A percentile compares a stretch with the other conserved stretches of the same genome.
Evolutionary conservation across 257 asterid genomes (phyloP).

Genomic region (Petrea volubilis): DNA sequence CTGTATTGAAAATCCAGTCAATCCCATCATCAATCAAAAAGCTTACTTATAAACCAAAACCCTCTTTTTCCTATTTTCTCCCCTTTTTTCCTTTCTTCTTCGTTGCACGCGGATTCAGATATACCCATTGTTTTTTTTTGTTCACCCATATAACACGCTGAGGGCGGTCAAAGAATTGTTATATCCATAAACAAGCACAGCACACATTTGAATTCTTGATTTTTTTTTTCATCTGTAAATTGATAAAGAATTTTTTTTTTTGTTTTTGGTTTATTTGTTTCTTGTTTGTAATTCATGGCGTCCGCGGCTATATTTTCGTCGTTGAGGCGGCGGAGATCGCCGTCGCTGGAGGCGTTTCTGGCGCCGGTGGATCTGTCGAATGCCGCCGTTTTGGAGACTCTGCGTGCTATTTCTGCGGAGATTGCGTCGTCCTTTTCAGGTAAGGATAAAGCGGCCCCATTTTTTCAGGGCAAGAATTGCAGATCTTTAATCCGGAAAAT

Average conservation of each 20-base stretch:
- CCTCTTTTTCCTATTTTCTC: conserved; percentile 5
- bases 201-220: neutral
- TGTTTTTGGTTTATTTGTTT: neutral
- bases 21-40: conserved; percentile 29
- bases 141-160: neutral
- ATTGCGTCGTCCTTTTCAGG: conserved; percentile 50
- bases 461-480: conserved; percentile 55
- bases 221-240: conserved; percentile 9
- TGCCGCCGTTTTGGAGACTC: conserved; percentile 52
- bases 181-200: neutral
- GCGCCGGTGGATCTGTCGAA: conserved; percentile 77
- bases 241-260: neutral
- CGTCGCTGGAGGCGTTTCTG: conserved; percentile 76
- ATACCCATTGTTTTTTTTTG: conserved; percentile 22
- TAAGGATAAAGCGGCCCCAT: conserved; percentile 35
- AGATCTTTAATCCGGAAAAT: conserved; percentile 70
- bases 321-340: conserved; percentile 82
- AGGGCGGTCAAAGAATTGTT: neutral
- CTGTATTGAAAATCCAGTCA: conserved; percentile 36
- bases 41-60: conserved; percentile 10
- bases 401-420: conserved; percentile 54
- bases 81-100: conserved; percentile 20
- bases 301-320: conserved; percentile 88
- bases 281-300: conserved; percentile 47
- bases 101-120: conserved; percentile 62